A percentile compares a stretch with the other conserved stretches of the same genome.
These are phyloP conservation scores for Aspergillus alliaceus DNA, from an alignment of 2,329 filamentous ascomycete genomes.

Conservation along the genomic window DNA sequence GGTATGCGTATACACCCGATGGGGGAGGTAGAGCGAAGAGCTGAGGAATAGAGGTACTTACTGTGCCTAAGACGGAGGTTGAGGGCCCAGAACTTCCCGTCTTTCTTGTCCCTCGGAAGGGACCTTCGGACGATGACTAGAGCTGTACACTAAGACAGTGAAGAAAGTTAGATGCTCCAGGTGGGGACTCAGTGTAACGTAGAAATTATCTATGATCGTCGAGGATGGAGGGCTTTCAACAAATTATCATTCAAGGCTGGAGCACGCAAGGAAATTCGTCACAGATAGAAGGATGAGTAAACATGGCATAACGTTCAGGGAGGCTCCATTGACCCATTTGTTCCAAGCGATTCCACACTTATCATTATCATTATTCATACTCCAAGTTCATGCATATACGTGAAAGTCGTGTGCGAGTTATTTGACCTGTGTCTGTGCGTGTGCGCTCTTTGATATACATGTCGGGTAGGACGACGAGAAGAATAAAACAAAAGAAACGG, in stretches of 20 bases:
- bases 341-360: neutral
- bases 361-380: neutral
- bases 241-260: neutral
- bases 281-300: neutral
- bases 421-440: neutral
- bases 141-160: neutral
- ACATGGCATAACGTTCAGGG: neutral
- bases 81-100: neutral
- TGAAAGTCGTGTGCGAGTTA: neutral
- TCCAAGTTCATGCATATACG: neutral
- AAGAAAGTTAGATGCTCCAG: neutral
- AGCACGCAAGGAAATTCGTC: neutral
- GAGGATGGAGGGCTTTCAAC: neutral
- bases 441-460: constrained; percentile 2
- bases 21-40: neutral
- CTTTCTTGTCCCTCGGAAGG: neutral
- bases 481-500: constrained; percentile 7
- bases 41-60: too few relatives aligned
- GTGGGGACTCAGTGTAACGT: neutral
- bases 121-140: neutral
- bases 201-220: neutral
- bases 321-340: neutral
- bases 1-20: neutral
- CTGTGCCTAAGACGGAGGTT: neutral
- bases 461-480: neutral